Base-by-base conservation (phyloP, 441 rosid species). In the Adansonia grandidieri region DNA sequence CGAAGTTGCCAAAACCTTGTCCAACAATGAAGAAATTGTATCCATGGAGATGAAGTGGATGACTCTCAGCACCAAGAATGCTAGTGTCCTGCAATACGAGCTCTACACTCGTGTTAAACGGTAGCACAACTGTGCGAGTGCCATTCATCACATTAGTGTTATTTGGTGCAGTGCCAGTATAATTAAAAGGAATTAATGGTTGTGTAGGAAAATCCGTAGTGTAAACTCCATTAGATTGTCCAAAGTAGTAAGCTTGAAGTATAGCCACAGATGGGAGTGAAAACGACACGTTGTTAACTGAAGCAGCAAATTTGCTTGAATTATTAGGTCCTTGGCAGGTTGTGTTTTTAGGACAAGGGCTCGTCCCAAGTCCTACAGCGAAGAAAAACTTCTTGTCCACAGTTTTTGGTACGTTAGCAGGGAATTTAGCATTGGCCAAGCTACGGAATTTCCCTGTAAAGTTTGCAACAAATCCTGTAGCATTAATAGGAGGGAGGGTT, bases 281-380 rank as follows among this genome's bases (percentile, higher is more conserved):
- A 32, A 84, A 82, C 15, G 86, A 84, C 28, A 81, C 72, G 44
- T 82, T 84, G 72, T 84, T 84, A 11, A 84, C 22, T 0, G 85
- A 65, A 5, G 85, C 85, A 0, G 85, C 69, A 50, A 84, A 82
- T 61, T 74, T 84, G 45, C 78, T 83, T 8, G 84, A 77, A 44
- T 76, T 69, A 2, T 77, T 83, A 19, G 87, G 87, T 1, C 87
- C 85, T 42, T 77, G 83, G 37, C 87, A 84, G 4, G 83, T 84
- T 9, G 65, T 66, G 81, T 85, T 85, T 40, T 76, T 48, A 4
- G 82, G 80, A 48, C 87, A 85, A 0, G 85, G 80, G 17, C 0
- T 50, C 5, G 75, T 53, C 53, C 84, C 86, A 0, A 84, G 84
- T 37, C 84, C 82, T 0, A 84, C 79, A 0, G 86, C 79, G 84